Evolutionary conservation across 495 filamentous ascomycete genomes (phyloP), one percentile per base, ranked within the genome.

Genomic region (Penicillium macrosclerotiorum): DNA sequence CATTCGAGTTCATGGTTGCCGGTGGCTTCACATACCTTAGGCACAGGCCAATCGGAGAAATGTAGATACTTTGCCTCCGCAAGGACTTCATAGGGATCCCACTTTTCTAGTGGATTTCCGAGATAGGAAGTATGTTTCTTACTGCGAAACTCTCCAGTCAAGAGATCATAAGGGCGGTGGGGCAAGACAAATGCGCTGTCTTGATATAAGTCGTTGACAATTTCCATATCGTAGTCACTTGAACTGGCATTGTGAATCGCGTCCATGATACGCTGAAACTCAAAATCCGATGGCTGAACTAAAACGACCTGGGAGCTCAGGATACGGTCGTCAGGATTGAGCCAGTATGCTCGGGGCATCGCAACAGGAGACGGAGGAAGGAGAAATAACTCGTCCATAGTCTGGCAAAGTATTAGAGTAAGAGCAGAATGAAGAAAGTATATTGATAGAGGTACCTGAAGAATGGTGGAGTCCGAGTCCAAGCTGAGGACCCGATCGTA

Each of bases 1-100:
- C n/a, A n/a, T n/a, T n/a, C n/a, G n/a, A n/a, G n/a, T n/a, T n/a
- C n/a, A n/a, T n/a, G n/a, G n/a, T n/a, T n/a, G n/a, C n/a, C n/a
- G n/a, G n/a, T n/a, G n/a, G n/a, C n/a, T n/a, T n/a, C n/a, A n/a
- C n/a, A n/a, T 50, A 54, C 51, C 66, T 88, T 88, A 8, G 83
- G 82, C 27, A 85, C 52, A 4, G 85, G 85, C 76, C 79, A 84
- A 53, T 88, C 85, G 7, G 73, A 79, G 55, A 90, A 88, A 63
- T 86, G 84, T 1, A 88, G 62, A 26, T 82, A 75, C 55, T 82
- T 87, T 3, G 81, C 82, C 50, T 86, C 80, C 37, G 67, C 64
- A n/a, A 77, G 62, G 33, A 79, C 67, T 16, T 49, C 62, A 2
- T 76, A 64, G 0, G 84, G 65, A 64, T 88, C 76, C 83, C 85